These are phyloP conservation scores for Sphagnum contortum DNA, from an alignment of 225 moss, liverwort and hornwort species.

Conservation along the genomic window DNA sequence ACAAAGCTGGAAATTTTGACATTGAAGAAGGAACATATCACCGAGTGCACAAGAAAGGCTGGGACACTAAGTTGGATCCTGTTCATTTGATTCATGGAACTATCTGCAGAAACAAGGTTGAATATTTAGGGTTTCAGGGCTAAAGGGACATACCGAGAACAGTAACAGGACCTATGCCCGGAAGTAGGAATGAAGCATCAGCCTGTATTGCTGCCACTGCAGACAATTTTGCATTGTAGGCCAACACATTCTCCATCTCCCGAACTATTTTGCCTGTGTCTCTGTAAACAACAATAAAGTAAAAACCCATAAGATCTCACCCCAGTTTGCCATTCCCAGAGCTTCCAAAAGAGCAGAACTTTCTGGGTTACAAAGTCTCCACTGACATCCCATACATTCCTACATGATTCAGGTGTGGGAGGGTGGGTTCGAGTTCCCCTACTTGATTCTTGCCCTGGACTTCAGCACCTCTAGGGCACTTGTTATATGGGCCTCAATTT, in stretches of 20 bases:
- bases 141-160: constrained; percentile 48
- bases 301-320: no score
- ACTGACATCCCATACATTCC: not conserved
- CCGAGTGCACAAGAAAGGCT: constrained; percentile 4
- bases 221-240: constrained; percentile 60
- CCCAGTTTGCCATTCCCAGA: no score
- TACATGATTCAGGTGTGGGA: not conserved
- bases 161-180: constrained; percentile 81
- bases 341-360: no score
- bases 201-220: constrained; percentile 43
- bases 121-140: no score
- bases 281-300: constrained; percentile 18
- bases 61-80: not conserved
- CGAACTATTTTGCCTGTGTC: constrained; percentile 64
- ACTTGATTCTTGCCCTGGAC: constrained; percentile 85
- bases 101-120: no score
- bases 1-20: no score
- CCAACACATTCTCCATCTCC: constrained; percentile 50
- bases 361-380: not conserved
- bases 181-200: constrained; percentile 49
- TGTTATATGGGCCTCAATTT: constrained; percentile 65
- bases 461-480: constrained; percentile 70
- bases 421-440: constrained; percentile 7
- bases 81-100: no score
- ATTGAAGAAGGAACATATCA: not conserved